Base-by-base conservation (phyloP, 306 rosid species). In the Rubus idaeus region DNA sequence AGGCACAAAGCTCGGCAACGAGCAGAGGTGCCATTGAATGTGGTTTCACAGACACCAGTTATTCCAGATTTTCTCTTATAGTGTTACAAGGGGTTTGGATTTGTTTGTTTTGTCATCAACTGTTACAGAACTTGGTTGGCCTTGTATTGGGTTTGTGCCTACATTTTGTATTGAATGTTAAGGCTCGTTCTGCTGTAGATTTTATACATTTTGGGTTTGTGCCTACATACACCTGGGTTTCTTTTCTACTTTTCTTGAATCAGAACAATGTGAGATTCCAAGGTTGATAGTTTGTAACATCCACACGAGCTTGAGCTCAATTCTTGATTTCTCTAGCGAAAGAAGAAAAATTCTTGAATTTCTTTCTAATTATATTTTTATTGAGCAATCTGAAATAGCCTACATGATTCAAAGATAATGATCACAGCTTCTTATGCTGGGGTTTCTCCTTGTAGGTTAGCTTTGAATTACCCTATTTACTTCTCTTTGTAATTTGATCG, bases 11-110 rank as follows among this genome's bases (percentile, higher is more conserved):
- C 87, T 86, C 91, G 70, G 74, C 92, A 83, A 86, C 89, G 87
- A 83, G 86, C 87, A 44, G 89, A 87, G 44, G 84, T 80, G 41
- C 86, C 92, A 41, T 84, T 87, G 81, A 88, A 77, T 56, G 92
- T 83, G 82, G 90, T 79, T 83, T 83, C 97, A 52, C 96, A 86
- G 80, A 68, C 91, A 46, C 85, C 86, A 14, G 94, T 79, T 70
- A 87, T 95, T 81, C 99, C 99, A 12, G 99, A 95, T 83, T 95
- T 92, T 83, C 97, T 95, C 72, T 84, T 95, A 77, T 92, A 88
- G 91, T 79, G 55, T 67, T 73, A 5, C 20, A 66, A 68, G 66
- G 30, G 2, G 74, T 76, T 80, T 66, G 57, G 55, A 61, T 58
- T 85, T 82, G 61, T 69, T 71, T 70, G 77, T 83, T 56, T 56